These are phyloP conservation scores for Cercospora beticola DNA, from an alignment of 2,329 filamentous ascomycete genomes.

Conservation along the genomic window DNA sequence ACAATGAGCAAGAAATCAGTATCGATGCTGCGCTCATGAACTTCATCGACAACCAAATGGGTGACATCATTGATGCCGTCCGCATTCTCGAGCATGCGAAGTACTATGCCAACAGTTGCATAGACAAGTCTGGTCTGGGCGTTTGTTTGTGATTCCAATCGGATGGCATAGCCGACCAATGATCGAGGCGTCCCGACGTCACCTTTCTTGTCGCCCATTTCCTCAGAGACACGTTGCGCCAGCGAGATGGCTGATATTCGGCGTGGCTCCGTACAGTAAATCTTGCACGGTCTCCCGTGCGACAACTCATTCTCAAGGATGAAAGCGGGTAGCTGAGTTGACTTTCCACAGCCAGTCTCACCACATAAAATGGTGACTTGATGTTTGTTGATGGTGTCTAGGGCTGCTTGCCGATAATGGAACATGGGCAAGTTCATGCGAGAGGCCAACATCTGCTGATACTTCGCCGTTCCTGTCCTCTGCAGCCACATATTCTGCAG, in stretches of 20 bases:
- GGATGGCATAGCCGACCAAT: conserved; percentile 89
- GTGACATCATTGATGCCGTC: conserved; percentile 86
- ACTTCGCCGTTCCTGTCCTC: conserved; percentile 56
- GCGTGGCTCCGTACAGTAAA: conserved; percentile 93
- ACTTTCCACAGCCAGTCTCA: conserved; percentile 96
- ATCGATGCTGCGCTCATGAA: conserved; percentile 94
- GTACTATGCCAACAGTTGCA: conserved; percentile 87
- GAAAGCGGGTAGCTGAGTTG: conserved; percentile 94
- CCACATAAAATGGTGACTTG: conserved; percentile 93
- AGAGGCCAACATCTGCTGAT: conserved; percentile 74
- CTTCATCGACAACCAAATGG: conserved; percentile 93
- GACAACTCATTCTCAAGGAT: conserved; percentile 85
- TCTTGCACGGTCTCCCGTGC: conserved; percentile 77
- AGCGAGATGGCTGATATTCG: conserved; percentile 95
- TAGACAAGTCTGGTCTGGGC: conserved; percentile 82
- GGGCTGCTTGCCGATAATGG: conserved; percentile 74
- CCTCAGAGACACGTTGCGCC: conserved; percentile 88
- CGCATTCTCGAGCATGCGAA: conserved; percentile 91
- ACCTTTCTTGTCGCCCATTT: conserved; percentile 79
- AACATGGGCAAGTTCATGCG: conserved; percentile 88
- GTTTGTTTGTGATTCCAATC: conserved; percentile 82
- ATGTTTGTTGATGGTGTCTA: conserved; percentile 72
- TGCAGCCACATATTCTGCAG: conserved; percentile 53
- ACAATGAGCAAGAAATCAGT: conserved; percentile 95
- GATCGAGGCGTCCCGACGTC: conserved; percentile 82